These are phyloP conservation scores for Cystobasidium pallidum DNA, from an alignment of 1,284 basidiomycete genomes.

Conservation along the genomic window DNA sequence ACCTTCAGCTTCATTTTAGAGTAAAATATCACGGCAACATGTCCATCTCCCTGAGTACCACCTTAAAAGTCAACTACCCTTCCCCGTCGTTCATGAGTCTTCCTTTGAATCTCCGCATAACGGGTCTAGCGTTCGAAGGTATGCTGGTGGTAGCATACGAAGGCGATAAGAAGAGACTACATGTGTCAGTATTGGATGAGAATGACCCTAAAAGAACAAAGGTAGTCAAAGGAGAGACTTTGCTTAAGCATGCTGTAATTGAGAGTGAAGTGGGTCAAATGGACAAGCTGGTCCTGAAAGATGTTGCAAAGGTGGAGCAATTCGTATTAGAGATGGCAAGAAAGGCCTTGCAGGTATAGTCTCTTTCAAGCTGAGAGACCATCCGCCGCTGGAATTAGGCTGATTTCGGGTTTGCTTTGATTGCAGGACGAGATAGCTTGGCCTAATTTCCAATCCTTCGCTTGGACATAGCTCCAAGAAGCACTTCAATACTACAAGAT, in stretches of 20 bases:
- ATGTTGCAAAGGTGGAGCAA: conserved; percentile 92
- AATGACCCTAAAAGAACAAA: conserved; percentile 44
- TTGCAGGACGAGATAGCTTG: conserved; percentile 78
- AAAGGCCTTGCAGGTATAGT: conserved; percentile 73
- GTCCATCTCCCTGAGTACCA: conserved; percentile 76
- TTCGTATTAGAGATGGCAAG: conserved; percentile 94
- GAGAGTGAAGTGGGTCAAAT: conserved; percentile 95
- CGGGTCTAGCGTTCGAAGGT: conserved; percentile 80
- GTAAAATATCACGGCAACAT: conserved; percentile 59
- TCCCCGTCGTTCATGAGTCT: conserved; percentile 92
- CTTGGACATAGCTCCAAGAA: conserved; percentile 22
- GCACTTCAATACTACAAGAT: too few species aligned
- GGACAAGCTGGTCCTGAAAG: conserved; percentile 93
- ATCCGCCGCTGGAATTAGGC: too few species aligned
- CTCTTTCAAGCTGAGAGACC: too few species aligned
- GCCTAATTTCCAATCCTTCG: conserved; percentile 81
- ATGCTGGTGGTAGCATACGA: conserved; percentile 91
- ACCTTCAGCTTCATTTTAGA: conserved; percentile 59
- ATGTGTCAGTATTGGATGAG: conserved; percentile 62
- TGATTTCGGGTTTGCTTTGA: too few species aligned
- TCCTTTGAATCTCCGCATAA: conserved; percentile 87
- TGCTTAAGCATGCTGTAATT: conserved; percentile 89
- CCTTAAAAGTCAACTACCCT: conserved; percentile 93
- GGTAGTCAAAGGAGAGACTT: conserved; percentile 70
- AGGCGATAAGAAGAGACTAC: conserved; percentile 72